Percentiles rank a stretch among this genome's conserved stretches.
phyloP scores from a whole-genome alignment of 768 basidiomycete species.

The Kwoniella pini region DNA sequence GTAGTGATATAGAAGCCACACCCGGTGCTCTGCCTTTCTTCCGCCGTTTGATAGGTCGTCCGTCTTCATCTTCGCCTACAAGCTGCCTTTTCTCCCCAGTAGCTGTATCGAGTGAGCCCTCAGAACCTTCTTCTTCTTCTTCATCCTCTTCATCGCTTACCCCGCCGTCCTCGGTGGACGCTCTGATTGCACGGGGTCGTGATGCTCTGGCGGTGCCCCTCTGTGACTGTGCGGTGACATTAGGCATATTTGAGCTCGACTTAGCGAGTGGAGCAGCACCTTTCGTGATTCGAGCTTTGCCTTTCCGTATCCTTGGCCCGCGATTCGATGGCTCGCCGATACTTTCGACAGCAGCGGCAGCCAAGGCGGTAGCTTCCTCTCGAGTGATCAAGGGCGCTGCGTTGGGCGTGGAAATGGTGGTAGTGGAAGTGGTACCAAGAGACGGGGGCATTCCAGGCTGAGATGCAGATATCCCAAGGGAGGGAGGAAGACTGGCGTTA shows the following conservation, averaged over 20 bases:
- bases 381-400: background rate
- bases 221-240: background rate
- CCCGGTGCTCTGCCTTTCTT: background rate
- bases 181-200: background rate
- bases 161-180: slow-evolving; percentile 7
- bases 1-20: slow-evolving; percentile 9
- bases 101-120: background rate
- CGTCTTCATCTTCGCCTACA: background rate
- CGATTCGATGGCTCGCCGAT: background rate
- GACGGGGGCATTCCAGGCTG: slow-evolving; percentile 8
- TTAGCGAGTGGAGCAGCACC: slow-evolving; percentile 2
- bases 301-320: background rate
- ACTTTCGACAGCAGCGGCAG: slow-evolving; percentile 13
- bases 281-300: background rate
- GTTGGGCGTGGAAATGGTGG: background rate
- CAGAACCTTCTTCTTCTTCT: background rate
- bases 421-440: slow-evolving; percentile 10
- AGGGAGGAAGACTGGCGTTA: background rate
- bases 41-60: slow-evolving; percentile 4
- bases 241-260: background rate
- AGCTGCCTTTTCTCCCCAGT: slow-evolving; percentile 1
- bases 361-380: slow-evolving; percentile 5
- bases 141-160: slow-evolving; percentile 10
- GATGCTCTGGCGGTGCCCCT: too few species aligned
- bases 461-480: background rate